Base-by-base conservation (phyloP, 192 early-diverging fungal genomes). In the Coemansia sp. region DNA sequence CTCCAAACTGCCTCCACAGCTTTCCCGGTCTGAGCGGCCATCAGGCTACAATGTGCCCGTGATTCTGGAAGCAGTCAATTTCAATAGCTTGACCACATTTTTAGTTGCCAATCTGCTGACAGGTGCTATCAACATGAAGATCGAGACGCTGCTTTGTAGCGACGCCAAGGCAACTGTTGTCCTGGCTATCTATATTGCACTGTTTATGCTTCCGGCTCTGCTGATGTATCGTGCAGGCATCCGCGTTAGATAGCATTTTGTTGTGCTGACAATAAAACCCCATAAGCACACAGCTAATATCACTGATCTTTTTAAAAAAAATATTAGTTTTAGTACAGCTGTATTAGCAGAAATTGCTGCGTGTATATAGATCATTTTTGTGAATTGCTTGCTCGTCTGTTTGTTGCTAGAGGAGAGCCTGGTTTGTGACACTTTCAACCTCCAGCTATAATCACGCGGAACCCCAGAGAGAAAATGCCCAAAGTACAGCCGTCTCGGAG, bases 51-150 rank as follows among this genome's bases (percentile, higher is more conserved):
- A 71, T 10, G 74, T 76, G 38, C 91, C 89, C 6, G 53, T 61
- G 26, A 52, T 92, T 10, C 64, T 91, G 11, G 79, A 83, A 14
- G 82, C 83, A 11, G 73, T 96, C 51, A 94, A 94, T 67, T 62
- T 58, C 31, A 92, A 95, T 76, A 89, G 91, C 40, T 68, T 98
- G 51, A 81, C 83, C 5, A 80, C 87, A 11, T 98, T 98, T 69
- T 64, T 98, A 23, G 49, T 96, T 30, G 95, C 90, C 16, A 98
- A 98, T 62, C 36, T 96, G 5, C 58, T 93, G 40, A 98, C 96
- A 0, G 96, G 96, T 2, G 23, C 85, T 1, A 76, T 93, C 7
- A 98, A 98, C 68, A 60, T 96, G 58, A 66, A 82, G 2, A 66
- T 92, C 11, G 74, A 90, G 53, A 98, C 96, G 6, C 72, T 98